Evolutionary conservation across 805 yeast genomes (phyloP).

Genomic region (Starmera quercuum): DNA sequence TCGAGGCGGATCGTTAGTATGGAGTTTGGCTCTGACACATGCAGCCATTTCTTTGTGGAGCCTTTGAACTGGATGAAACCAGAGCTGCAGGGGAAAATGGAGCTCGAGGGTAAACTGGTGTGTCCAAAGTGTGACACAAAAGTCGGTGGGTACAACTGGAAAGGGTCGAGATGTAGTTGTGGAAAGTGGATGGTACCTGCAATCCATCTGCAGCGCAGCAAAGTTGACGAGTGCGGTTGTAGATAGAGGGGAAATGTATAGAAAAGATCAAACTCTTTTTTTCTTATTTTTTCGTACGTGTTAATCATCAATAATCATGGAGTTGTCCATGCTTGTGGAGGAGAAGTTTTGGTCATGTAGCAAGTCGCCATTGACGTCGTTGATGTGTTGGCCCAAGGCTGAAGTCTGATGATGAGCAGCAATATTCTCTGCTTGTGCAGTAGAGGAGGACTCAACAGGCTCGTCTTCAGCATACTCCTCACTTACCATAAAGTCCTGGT

Average conservation of each 20-base stretch:
- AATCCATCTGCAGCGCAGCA: slow-evolving; percentile 69
- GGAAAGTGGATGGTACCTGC: slow-evolving; percentile 96
- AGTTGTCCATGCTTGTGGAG: too few relatives aligned
- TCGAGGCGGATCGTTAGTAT: slow-evolving; percentile 52
- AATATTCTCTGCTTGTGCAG: too few relatives aligned
- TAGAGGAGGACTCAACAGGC: too few relatives aligned
- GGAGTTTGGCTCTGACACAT: slow-evolving; percentile 47
- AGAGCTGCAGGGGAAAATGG: slow-evolving; percentile 60
- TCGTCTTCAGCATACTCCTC: slow-evolving; percentile 27
- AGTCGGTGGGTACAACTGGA: slow-evolving; percentile 92
- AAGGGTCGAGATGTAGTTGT: slow-evolving; percentile 89
- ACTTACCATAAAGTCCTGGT: slow-evolving; percentile 28
- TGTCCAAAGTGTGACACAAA: slow-evolving; percentile 84
- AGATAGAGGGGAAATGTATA: too few relatives aligned
- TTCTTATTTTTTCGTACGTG: too few relatives aligned
- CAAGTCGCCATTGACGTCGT: too few relatives aligned
- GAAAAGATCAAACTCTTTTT: too few relatives aligned
- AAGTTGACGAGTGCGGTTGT: slow-evolving; percentile 84
- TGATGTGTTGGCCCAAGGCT: too few relatives aligned
- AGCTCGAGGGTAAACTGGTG: slow-evolving; percentile 75
- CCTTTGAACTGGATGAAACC: slow-evolving; percentile 89
- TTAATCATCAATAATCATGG: too few relatives aligned
- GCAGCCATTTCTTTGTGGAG: slow-evolving; percentile 85
- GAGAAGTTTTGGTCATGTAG: too few relatives aligned
- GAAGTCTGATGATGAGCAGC: too few relatives aligned